phyloP scores from a whole-genome alignment of 2,329 filamentous ascomycete species.

The Penicillium janthinellum region DNA sequence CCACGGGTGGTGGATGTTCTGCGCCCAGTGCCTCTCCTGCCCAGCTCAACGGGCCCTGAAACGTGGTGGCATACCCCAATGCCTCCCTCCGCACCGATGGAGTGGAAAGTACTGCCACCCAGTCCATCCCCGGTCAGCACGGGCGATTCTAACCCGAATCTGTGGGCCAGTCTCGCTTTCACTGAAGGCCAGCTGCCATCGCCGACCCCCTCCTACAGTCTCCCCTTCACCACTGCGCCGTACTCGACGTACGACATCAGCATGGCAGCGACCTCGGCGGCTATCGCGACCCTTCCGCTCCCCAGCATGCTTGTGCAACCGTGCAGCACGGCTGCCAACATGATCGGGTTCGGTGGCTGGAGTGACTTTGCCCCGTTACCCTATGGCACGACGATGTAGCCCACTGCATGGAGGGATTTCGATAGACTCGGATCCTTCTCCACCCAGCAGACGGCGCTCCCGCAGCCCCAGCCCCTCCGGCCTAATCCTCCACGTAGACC shows the following conservation, averaged over 20 bases:
- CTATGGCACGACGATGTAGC: slow-evolving; percentile 74
- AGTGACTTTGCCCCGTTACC: slow-evolving; percentile 70
- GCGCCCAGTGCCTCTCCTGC: slow-evolving; percentile 80
- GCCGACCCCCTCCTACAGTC: slow-evolving; percentile 76
- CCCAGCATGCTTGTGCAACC: slow-evolving; percentile 83
- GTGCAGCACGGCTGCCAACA: slow-evolving; percentile 77
- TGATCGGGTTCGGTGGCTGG: slow-evolving; percentile 70
- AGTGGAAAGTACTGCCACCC: slow-evolving; percentile 91
- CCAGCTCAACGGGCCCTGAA: slow-evolving; percentile 73
- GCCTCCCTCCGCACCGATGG: slow-evolving; percentile 69
- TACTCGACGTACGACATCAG: slow-evolving; percentile 70
- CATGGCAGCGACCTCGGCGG: slow-evolving; percentile 71
- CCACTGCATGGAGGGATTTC: slow-evolving; percentile 35
- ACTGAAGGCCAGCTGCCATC: slow-evolving; percentile 74
- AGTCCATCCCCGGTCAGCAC: slow-evolving; percentile 75
- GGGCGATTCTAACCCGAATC: slow-evolving; percentile 69
- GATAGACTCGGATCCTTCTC: slow-evolving; percentile 28
- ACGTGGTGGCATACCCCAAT: slow-evolving; percentile 80
- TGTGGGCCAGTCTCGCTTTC: slow-evolving; percentile 80
- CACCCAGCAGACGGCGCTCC: slow-evolving; percentile 10
- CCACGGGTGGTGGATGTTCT: slow-evolving; percentile 88
- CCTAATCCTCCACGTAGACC: slow-evolving; percentile 23
- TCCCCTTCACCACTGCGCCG: slow-evolving; percentile 71
- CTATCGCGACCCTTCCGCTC: slow-evolving; percentile 75
- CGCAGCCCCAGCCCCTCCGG: slow-evolving; percentile 9